Conservation (phyloP, 345 rosid species). For the Syzygium oleosum region DNA sequence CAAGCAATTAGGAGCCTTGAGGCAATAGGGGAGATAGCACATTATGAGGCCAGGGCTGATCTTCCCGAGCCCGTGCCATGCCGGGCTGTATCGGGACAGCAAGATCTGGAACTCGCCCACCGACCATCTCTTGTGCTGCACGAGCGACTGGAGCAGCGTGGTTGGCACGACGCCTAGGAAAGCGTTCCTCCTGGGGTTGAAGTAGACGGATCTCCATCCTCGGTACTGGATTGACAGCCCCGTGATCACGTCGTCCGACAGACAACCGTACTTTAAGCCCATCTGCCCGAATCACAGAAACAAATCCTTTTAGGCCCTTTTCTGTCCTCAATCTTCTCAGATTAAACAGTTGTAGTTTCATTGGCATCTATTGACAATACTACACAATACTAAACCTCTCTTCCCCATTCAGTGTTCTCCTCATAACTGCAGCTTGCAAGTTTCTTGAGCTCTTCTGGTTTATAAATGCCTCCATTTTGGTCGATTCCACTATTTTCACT, state of each 20-base stretch:
- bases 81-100: conserved; percentile 51
- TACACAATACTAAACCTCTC: conserved; percentile 28
- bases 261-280: conserved; percentile 64
- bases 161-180: conserved; percentile 56
- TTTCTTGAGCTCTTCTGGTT: conserved; percentile 23
- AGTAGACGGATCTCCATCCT: conserved; percentile 73
- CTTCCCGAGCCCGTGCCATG: conserved; percentile 40
- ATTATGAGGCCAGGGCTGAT: conserved; percentile 42
- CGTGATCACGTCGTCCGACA: conserved; percentile 82
- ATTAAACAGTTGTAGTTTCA: background rate
- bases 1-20: conserved; percentile 57
- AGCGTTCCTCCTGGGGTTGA: conserved; percentile 42
- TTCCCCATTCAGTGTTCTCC: conserved; percentile 63
- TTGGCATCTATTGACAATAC: background rate
- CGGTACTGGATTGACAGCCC: conserved; percentile 59
- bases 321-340: background rate
- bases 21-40: conserved; percentile 28
- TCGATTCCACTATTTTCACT: background rate
- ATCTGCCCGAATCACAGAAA: conserved; percentile 30
- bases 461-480: background rate
- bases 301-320: background rate
- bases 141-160: conserved; percentile 46
- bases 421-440: conserved; percentile 59
- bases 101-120: conserved; percentile 69
- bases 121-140: conserved; percentile 80